These are phyloP conservation scores for Mortierella claussenii DNA, from an alignment of 192 early-diverging fungal genomes.

Conservation along the genomic window DNA sequence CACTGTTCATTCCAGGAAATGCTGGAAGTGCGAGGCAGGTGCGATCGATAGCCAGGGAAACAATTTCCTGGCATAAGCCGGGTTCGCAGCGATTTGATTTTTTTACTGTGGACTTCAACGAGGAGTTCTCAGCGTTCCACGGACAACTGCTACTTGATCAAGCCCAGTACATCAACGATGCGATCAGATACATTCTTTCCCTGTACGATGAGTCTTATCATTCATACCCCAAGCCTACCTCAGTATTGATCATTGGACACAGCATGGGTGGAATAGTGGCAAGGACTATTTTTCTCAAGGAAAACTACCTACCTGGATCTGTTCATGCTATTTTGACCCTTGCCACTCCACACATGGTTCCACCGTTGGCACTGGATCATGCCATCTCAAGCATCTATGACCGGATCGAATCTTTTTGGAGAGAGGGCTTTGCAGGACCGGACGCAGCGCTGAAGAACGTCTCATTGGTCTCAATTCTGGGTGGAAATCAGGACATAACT, in stretches of 20 bases:
- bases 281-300: constrained; percentile 74
- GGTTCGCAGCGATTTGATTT: constrained; percentile 61
- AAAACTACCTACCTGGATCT: constrained; percentile 74
- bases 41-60: constrained; percentile 83
- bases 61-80: constrained; percentile 66
- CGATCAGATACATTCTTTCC: constrained; percentile 78
- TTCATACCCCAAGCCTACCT: constrained; percentile 60
- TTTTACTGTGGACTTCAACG: constrained; percentile 82
- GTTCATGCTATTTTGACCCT: constrained; percentile 89
- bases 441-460: constrained; percentile 54
- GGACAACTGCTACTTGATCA: constrained; percentile 86
- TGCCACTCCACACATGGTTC: constrained; percentile 85
- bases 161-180: constrained; percentile 86
- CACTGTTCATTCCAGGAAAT: constrained; percentile 95
- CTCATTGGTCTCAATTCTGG: constrained; percentile 88
- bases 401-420: constrained; percentile 78
- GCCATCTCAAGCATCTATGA: constrained; percentile 71
- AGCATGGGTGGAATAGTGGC: constrained; percentile 99
- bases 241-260: constrained; percentile 89
- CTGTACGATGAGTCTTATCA: constrained; percentile 66
- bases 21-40: constrained; percentile 94
- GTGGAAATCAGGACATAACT: constrained; percentile 88
- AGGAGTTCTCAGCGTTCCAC: constrained; percentile 93
- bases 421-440: constrained; percentile 46
- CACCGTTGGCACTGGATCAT: constrained; percentile 79